These are phyloP conservation scores for Fusarium sambucinum DNA, from an alignment of 2,329 filamentous ascomycete species.

Conservation along the genomic window DNA sequence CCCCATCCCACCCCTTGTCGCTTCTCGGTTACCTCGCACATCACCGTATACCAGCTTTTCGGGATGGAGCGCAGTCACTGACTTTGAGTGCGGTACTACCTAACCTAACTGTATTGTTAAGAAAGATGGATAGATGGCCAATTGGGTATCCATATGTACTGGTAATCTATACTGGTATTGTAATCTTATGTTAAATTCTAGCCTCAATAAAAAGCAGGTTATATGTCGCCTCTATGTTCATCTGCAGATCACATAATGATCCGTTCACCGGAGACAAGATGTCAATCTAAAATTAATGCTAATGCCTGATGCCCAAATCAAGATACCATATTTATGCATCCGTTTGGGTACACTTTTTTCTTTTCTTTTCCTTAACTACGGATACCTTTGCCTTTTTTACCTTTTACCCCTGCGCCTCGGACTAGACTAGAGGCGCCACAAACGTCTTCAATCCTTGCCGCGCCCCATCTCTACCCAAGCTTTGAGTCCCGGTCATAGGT, in stretches of 20 bases:
- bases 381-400: neutral
- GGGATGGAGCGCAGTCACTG: slow-evolving; percentile 17
- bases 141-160: neutral
- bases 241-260: slow-evolving; percentile 32
- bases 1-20: neutral
- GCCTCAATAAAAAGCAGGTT: slow-evolving; percentile 9
- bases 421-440: slow-evolving; percentile 28
- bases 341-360: neutral
- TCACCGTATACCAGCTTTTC: slow-evolving; percentile 25
- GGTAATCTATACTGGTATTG: neutral
- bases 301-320: slow-evolving; percentile 14
- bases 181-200: neutral
- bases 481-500: neutral
- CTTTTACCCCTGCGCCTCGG: slow-evolving; percentile 27
- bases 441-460: slow-evolving; percentile 25
- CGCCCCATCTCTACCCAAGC: slow-evolving; percentile 19
- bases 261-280: slow-evolving; percentile 29
- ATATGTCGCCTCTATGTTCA: slow-evolving; percentile 4
- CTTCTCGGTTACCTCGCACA: slow-evolving; percentile 24
- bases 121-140: neutral
- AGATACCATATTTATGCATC: slow-evolving; percentile 26
- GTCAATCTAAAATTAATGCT: slow-evolving; percentile 5
- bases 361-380: neutral
- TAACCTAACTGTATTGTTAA: neutral
- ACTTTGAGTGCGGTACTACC: neutral